Evolutionary conservation across 495 filamentous ascomycete genomes (phyloP).

Genomic region (Penicillium bovifimosum): DNA sequence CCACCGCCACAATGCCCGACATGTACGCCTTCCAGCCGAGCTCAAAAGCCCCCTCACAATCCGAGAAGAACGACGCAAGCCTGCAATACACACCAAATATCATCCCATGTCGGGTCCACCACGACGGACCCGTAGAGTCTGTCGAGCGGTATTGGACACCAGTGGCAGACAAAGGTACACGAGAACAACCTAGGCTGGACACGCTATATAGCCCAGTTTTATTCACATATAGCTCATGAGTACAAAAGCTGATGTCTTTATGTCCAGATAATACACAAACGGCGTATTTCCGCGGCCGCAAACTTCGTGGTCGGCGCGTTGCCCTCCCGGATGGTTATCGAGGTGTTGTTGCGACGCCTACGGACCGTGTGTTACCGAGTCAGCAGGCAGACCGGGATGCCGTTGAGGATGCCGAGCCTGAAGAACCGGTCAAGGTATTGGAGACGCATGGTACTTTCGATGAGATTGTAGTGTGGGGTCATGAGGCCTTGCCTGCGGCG

Average conservation of each 20-base stretch:
- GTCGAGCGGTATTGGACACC: slow-evolving; percentile 69
- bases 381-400: slow-evolving; percentile 35
- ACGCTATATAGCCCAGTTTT: background rate
- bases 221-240: background rate
- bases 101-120: slow-evolving; percentile 77
- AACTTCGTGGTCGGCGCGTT: slow-evolving; percentile 62
- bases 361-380: slow-evolving; percentile 26
- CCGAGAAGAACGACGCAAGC: slow-evolving; percentile 9
- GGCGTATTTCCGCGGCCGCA: slow-evolving; percentile 79
- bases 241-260: slow-evolving; percentile 7
- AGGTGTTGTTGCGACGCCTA: slow-evolving; percentile 43
- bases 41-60: slow-evolving; percentile 16
- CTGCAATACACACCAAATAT: slow-evolving; percentile 61
- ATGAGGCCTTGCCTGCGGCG: slow-evolving; percentile 62
- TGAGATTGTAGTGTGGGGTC: slow-evolving; percentile 75
- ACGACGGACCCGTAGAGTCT: slow-evolving; percentile 65
- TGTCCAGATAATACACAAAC: slow-evolving; percentile 44
- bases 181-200: background rate
- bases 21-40: slow-evolving; percentile 40
- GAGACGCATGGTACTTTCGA: slow-evolving; percentile 67
- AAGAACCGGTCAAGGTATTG: slow-evolving; percentile 53
- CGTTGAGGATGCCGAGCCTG: slow-evolving; percentile 35
- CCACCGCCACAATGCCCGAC: slow-evolving; percentile 18
- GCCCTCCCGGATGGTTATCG: slow-evolving; percentile 70
- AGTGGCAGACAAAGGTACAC: slow-evolving; percentile 37